Evolutionary conservation across 306 rosid species (phyloP).

Genomic region (Echinosophora koreensis): DNA sequence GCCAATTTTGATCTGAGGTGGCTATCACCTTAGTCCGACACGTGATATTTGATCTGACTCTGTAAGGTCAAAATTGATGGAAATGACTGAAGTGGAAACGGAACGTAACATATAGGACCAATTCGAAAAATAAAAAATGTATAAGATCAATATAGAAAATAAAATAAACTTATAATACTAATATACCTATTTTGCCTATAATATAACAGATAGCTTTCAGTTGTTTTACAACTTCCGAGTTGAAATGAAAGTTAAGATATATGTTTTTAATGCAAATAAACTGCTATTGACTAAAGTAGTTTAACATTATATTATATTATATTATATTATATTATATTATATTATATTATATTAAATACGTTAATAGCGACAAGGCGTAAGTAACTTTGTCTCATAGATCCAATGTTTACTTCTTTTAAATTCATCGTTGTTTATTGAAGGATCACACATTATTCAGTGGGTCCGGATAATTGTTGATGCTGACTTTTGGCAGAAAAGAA

Average conservation of each 20-base stretch:
- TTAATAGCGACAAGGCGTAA: conserved; percentile 15
- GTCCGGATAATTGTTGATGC: conserved; percentile 43
- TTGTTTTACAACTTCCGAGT: background rate
- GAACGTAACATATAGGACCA: no score
- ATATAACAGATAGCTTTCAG: background rate
- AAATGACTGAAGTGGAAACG: no score
- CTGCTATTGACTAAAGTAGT: background rate
- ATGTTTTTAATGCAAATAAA: conserved; percentile 34
- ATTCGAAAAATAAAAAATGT: no score
- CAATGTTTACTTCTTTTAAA: conserved; percentile 6
- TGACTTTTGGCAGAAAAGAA: conserved; percentile 43
- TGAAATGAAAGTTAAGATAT: conserved; percentile 8
- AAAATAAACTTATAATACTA: no score
- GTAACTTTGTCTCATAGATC: conserved; percentile 18
- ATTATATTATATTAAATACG: conserved; percentile 33
- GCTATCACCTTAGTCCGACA: no score
- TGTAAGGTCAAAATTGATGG: no score
- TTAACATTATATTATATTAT: conserved; percentile 45
- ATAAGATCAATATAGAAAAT: no score
- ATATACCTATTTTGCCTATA: no score
- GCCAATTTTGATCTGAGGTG: no score
- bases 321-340: conserved; percentile 42
- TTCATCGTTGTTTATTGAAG: background rate
- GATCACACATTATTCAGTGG: conserved; percentile 45
- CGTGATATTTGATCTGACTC: no score